Conservation (phyloP, 331 rosid genomes). For the Spiraea crenata region DNA sequence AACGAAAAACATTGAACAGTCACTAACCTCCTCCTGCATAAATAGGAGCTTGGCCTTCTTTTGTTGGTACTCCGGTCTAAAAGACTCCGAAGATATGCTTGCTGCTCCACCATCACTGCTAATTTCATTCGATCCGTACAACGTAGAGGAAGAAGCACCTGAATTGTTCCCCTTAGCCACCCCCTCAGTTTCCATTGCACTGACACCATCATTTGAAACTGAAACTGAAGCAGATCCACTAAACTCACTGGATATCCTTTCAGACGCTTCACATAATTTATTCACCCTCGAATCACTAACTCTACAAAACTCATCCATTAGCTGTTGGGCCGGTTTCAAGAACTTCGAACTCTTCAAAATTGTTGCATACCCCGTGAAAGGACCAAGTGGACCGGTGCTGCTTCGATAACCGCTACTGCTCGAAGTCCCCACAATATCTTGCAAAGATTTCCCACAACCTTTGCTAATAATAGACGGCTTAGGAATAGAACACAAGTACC, state of each 20-base stretch:
- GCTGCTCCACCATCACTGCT: conserved; percentile 44
- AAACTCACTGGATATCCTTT: conserved; percentile 37
- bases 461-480: conserved; percentile 46
- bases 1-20: not conserved
- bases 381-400: conserved; percentile 87
- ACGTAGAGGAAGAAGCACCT: conserved; percentile 51
- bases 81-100: conserved; percentile 42
- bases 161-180: conserved; percentile 34
- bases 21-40: conserved; percentile 92
- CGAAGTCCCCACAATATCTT: conserved; percentile 44
- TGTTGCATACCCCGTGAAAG: conserved; percentile 91
- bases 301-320: conserved; percentile 63
- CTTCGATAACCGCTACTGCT: conserved; percentile 37
- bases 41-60: conserved; percentile 74
- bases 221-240: conserved; percentile 39
- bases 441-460: conserved; percentile 51
- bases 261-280: conserved; percentile 33
- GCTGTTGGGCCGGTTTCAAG: conserved; percentile 66
- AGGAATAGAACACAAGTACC: conserved; percentile 20
- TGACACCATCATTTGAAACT: conserved; percentile 18
- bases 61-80: conserved; percentile 56
- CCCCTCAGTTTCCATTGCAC: conserved; percentile 40
- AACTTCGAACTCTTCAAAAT: conserved; percentile 78
- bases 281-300: conserved; percentile 22
- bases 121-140: conserved; percentile 49